Percentiles rank a stretch among this genome's conserved stretches.
These are phyloP conservation scores for Henckelia pumila DNA, from an alignment of 257 asterid species.

Conservation along the genomic window DNA sequence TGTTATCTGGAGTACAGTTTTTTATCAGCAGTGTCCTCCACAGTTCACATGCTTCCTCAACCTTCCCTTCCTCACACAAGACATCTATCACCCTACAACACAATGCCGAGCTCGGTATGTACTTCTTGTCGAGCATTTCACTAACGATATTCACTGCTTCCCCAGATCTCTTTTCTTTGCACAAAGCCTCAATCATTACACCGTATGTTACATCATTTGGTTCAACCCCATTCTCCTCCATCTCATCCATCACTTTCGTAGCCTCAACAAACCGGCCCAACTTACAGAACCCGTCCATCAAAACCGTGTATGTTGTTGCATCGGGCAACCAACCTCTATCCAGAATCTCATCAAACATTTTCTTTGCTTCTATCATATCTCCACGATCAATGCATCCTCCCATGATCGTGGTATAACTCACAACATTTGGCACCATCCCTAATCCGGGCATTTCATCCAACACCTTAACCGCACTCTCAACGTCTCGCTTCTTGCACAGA, in stretches of 20 bases:
- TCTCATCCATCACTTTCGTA: conserved; percentile 86
- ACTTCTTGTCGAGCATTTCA: conserved; percentile 78
- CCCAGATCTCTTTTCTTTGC: conserved; percentile 68
- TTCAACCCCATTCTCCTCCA: conserved; percentile 75
- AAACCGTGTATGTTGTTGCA: conserved; percentile 74
- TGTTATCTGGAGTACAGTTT: conserved; percentile 77
- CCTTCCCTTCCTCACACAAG: conserved; percentile 73
- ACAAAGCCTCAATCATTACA: conserved; percentile 83
- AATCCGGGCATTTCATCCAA: conserved; percentile 87
- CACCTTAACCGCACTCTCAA: conserved; percentile 58
- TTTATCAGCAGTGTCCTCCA: conserved; percentile 72
- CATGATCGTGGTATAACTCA: conserved; percentile 79
- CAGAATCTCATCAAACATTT: conserved; percentile 59
- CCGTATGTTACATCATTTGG: conserved; percentile 84
- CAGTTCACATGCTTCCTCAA: conserved; percentile 60
- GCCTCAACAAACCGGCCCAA: conserved; percentile 66
- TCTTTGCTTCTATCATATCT: conserved; percentile 65
- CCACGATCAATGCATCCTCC: conserved; percentile 63
- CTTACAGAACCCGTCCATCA: conserved; percentile 89
- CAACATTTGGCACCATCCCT: conserved; percentile 87
- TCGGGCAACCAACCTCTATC: conserved; percentile 88
- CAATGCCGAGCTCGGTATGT: conserved; percentile 61
- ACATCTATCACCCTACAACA: conserved; percentile 77
- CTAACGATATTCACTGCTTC: conserved; percentile 69
- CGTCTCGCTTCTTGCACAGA: conserved; percentile 64